Conservation (phyloP, 148 eudicot genomes). For the Tetragonia tetragonoides region DNA sequence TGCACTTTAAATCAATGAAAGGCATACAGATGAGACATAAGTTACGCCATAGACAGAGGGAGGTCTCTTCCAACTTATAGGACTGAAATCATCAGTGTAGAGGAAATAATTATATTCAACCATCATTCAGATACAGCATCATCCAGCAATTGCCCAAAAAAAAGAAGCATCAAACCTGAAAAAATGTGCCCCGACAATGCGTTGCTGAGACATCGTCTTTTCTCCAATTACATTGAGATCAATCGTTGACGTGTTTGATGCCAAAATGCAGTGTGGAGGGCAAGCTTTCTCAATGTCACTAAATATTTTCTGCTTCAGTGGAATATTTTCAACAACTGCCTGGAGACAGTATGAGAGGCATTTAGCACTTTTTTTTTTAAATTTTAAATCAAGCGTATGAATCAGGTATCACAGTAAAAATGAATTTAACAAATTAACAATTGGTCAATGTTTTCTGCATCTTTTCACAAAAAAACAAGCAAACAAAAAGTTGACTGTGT, state of each 20-base stretch:
- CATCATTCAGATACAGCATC: conserved; percentile 13
- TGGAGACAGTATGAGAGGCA: conserved; percentile 37
- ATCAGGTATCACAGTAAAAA: background rate
- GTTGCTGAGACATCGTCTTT: conserved; percentile 71
- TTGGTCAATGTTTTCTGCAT: background rate
- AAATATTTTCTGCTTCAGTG: conserved; percentile 79
- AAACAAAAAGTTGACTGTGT: background rate
- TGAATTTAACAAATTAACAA: background rate
- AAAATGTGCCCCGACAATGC: conserved; percentile 93
- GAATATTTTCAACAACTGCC: conserved; percentile 84
- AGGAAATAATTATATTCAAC: background rate
- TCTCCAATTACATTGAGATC: conserved; percentile 78
- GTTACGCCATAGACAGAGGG: background rate
- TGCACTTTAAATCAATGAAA: background rate
- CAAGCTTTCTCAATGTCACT: conserved; percentile 83
- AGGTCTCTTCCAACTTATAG: conserved; percentile 1
- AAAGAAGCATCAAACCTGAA: conserved; percentile 59
- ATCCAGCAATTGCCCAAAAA: background rate
- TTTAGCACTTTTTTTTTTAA: conserved; percentile 8
- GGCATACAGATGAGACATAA: background rate
- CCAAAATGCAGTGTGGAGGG: conserved; percentile 94
- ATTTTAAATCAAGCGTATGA: background rate
- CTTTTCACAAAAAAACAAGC: background rate
- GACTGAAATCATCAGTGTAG: background rate
- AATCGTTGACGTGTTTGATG: conserved; percentile 90